Percentiles rank a stretch among this genome's conserved stretches.
These are phyloP conservation scores for Globisporangium yorkense DNA, from an alignment of 352 stramenopile genomes.

Conservation along the genomic window DNA sequence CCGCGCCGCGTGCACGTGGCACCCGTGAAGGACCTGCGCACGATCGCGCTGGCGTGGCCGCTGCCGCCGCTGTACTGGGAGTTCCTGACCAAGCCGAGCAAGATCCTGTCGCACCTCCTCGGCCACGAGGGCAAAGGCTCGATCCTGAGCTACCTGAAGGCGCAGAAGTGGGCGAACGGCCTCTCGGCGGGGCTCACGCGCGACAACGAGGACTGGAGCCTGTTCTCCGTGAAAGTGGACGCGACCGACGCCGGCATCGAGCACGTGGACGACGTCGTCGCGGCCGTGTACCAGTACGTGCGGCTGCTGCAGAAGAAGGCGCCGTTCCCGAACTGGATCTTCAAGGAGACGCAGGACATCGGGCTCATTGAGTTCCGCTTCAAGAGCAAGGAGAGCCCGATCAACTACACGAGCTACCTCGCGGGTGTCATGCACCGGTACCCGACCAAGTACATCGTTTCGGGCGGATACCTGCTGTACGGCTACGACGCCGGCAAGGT, in stretches of 20 bases:
- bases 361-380: constrained; percentile 60
- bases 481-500: constrained; percentile 55
- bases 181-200: constrained; percentile 53
- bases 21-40: constrained; percentile 60
- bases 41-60: constrained; percentile 72
- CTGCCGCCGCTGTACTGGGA: constrained; percentile 41
- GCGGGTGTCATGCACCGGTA: constrained; percentile 66
- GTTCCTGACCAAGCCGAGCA: constrained; percentile 65
- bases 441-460: constrained; percentile 52
- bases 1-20: constrained; percentile 42
- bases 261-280: constrained; percentile 55
- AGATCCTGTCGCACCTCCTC: constrained; percentile 89
- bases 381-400: constrained; percentile 75
- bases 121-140: constrained; percentile 93
- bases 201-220: constrained; percentile 63
- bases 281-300: constrained; percentile 63
- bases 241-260: constrained; percentile 58
- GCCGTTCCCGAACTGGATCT: constrained; percentile 42
- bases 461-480: constrained; percentile 53
- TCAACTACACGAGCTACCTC: constrained; percentile 63
- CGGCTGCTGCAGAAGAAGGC: constrained; percentile 33
- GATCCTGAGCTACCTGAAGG: constrained; percentile 91
- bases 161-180: constrained; percentile 67
- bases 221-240: constrained; percentile 69
- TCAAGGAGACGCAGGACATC: constrained; percentile 55